phyloP scores from a whole-genome alignment of 2,329 filamentous ascomycete species.

The Lojkania enalia region DNA sequence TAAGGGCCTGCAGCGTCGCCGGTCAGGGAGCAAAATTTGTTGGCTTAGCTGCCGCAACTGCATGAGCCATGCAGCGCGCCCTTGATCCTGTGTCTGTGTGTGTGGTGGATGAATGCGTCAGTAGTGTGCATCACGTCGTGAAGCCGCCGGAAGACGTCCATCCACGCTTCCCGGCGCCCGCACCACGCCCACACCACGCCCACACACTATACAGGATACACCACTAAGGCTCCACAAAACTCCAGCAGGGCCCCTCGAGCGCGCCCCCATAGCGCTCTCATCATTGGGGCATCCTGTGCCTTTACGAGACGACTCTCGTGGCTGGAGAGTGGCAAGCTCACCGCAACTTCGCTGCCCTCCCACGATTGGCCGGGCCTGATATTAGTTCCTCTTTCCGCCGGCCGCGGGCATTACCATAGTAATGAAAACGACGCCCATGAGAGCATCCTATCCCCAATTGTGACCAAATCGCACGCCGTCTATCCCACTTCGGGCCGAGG shows the following conservation, averaged over 20 bases:
- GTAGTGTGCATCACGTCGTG: constrained; percentile 9
- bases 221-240: neutral
- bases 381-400: too few relatives aligned
- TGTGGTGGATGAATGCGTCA: constrained; percentile 12
- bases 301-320: constrained; percentile 10
- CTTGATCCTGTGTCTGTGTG: constrained; percentile 2
- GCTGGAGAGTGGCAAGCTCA: constrained; percentile 23
- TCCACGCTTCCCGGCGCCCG: constrained; percentile 15
- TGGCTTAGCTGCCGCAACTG: constrained; percentile 23
- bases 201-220: too few relatives aligned
- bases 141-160: constrained; percentile 3
- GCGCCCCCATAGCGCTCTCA: neutral
- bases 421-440: too few relatives aligned
- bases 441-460: too few relatives aligned
- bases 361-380: too few relatives aligned
- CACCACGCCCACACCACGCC: constrained; percentile 2
- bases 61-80: constrained; percentile 12
- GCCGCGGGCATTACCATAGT: too few relatives aligned
- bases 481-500: neutral
- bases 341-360: constrained; percentile 21
- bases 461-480: too few relatives aligned
- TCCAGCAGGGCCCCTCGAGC: neutral
- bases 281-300: neutral
- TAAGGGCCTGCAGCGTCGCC: constrained; percentile 15
- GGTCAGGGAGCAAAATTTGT: constrained; percentile 22